Base-by-base conservation (phyloP, 202 grass and related monocot genomes). In the Brachypodium distachyon region DNA sequence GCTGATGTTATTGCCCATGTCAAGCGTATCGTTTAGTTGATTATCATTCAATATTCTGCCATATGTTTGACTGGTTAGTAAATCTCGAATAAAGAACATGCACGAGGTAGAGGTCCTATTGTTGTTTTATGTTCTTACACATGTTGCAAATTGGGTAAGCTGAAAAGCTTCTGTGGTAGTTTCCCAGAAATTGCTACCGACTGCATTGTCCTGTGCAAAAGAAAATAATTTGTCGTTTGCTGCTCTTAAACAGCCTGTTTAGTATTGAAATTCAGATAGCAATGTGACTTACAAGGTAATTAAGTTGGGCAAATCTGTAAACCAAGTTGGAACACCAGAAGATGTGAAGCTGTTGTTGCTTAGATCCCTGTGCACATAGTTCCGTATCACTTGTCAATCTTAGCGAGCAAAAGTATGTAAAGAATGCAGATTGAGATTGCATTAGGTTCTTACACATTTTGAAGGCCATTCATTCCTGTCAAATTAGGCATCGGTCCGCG, bases 341-440 rank as follows among this genome's bases (percentile, higher is more conserved):
- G 81, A 40, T 3, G 36, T 46, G 81, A 97, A 93, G 60, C 28
- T 73, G 43, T 97, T 97, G 29, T 97, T 87, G 72, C 94, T 97
- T 63, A 93, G 73, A 70, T 93, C 90, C 86, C 90, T 97, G 72
- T 70, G 32, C 25, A 74, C 51, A 74, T 51, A 74, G 34, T 31
- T 43, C 27, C 63, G 8, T 5, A 75, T 27, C 47, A 76, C 27
- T 75, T 36, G 41, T 78, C 26, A 75, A 70, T 52, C 12, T 26
- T 51, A 58, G 33, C 12, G 5, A 53, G 21, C 69, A 39, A 34
- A 83, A 55, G 37, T 71, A 66, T 33, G 23, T 82, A 77, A 8
- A 74, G 16, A 77, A 53, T 74, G 39, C 2, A 0, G 2, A 37
- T 58, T 42, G 19, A 65, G 28, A 8, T 69, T 31, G 26, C 17